A percentile compares a stretch with the other conserved stretches of the same genome.
These are phyloP conservation scores for Zalerion maritima DNA, from an alignment of 495 filamentous ascomycete species.

Conservation along the genomic window DNA sequence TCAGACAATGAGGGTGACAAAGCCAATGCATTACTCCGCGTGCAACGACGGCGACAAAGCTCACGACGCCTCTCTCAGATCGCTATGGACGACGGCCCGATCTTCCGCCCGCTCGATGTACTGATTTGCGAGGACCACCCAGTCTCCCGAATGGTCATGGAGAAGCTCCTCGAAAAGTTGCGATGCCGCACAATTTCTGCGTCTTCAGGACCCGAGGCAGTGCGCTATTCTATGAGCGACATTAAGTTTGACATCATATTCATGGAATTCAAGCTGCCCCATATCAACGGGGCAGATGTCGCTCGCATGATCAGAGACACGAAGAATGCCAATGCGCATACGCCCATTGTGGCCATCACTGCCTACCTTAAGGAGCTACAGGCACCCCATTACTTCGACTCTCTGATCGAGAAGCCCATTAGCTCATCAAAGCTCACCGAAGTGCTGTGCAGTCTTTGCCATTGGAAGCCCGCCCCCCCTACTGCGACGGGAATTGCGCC, in stretches of 20 bases:
- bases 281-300: slow-evolving; percentile 86
- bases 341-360: slow-evolving; percentile 92
- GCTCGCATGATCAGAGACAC: slow-evolving; percentile 95
- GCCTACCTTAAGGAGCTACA: slow-evolving; percentile 93
- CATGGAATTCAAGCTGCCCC: slow-evolving; percentile 89
- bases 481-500: slow-evolving; percentile 19
- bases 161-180: slow-evolving; percentile 86
- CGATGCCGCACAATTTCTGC: slow-evolving; percentile 91
- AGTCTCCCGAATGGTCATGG: slow-evolving; percentile 94
- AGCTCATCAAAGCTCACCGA: slow-evolving; percentile 79
- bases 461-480: slow-evolving; percentile 71
- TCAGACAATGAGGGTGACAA: slow-evolving; percentile 94
- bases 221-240: slow-evolving; percentile 82
- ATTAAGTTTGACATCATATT: slow-evolving; percentile 96
- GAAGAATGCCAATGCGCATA: slow-evolving; percentile 84
- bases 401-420: slow-evolving; percentile 88
- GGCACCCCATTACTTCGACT: slow-evolving; percentile 86
- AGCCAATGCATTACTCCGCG: slow-evolving; percentile 79
- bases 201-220: slow-evolving; percentile 73
- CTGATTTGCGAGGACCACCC: slow-evolving; percentile 97
- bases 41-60: slow-evolving; percentile 82
- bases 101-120: slow-evolving; percentile 83
- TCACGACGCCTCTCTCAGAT: slow-evolving; percentile 85
- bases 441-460: slow-evolving; percentile 67
- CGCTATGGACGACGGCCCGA: slow-evolving; percentile 61